Evolutionary conservation across 768 basidiomycete genomes (phyloP), one percentile per base, ranked within the genome.

Genomic region (Boletus tomentosulus): DNA sequence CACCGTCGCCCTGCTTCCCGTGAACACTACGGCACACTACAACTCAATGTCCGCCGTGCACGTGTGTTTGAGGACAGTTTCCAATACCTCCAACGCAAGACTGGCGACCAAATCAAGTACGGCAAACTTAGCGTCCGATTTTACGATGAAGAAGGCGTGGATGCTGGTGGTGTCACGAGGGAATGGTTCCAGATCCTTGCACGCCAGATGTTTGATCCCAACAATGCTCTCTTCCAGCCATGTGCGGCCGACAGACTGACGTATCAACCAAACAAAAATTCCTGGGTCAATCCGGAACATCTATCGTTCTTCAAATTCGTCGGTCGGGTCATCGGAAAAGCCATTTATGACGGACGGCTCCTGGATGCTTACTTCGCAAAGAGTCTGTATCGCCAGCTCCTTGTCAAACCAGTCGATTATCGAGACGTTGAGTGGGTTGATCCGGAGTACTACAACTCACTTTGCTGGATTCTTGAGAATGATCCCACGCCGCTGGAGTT

Each of bases 121-220:
- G 96, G 97, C 59, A 99, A 99, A 69, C 84, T 99, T 52, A 97
- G 88, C 65, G 86, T 98, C 54, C 87, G 94, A 48, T 99, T 97
- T 74, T 92, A 92, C 63, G 89, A 93, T 52, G 97, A 99, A 66
- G 97, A 98, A 66, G 97, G 97, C 48, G 92, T 99, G 22, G 97
- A 99, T 67, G 97, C 97, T 0, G 97, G 97, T 22, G 97, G 97
- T 60, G 92, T 99, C 34, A 97, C 97, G 8, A 82, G 96, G 55
- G 95, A 98, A 74, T 98, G 95, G 94, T 98, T 95, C 85, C 91
- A 94, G 63, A 96, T 97, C 48, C 84, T 99, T 16, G 95, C 97
- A 1, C 82, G 94, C 48, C 94, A 97, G 70, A 99, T 99, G 89
- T 99, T 99, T 73, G 93, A 99, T 69, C 96, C 97, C 25, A 92